phyloP scores from a whole-genome alignment of 257 asterid species.

The Jacaranda mimosifolia region DNA sequence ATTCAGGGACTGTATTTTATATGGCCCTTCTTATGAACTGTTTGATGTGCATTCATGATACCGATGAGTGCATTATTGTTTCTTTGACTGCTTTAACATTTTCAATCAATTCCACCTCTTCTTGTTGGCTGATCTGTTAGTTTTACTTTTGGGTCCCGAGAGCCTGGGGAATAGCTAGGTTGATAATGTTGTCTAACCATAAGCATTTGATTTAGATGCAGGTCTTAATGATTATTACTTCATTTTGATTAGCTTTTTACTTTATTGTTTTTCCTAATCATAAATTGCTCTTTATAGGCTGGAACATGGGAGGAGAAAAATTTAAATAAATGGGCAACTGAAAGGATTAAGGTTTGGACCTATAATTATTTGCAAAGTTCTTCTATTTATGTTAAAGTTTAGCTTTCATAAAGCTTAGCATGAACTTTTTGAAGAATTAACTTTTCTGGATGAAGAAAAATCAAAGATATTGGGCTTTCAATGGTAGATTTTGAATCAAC shows the following conservation, averaged over 20 bases:
- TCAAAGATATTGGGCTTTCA: slow-evolving; percentile 6
- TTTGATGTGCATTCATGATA: neutral
- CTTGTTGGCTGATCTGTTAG: neutral
- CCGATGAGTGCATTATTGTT: neutral
- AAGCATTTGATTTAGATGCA: neutral
- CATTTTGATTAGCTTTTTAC: neutral
- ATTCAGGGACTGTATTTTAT: neutral
- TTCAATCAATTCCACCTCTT: neutral
- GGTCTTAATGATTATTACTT: neutral
- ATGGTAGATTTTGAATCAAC: slow-evolving; percentile 24
- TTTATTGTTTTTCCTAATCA: slow-evolving; percentile 9
- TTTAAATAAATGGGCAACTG: slow-evolving; percentile 60
- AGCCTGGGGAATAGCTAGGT: neutral
- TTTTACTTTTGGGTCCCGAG: neutral
- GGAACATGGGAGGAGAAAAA: slow-evolving; percentile 73
- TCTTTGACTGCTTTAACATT: neutral
- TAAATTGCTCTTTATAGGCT: slow-evolving; percentile 47
- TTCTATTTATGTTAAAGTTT: neutral
- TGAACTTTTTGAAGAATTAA: slow-evolving; percentile 19
- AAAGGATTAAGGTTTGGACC: slow-evolving; percentile 54
- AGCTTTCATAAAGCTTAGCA: neutral
- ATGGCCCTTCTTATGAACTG: neutral
- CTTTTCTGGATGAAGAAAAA: slow-evolving; percentile 17
- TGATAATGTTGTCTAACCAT: neutral
- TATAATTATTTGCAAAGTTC: slow-evolving; percentile 2